Evolutionary conservation across 495 filamentous ascomycete genomes (phyloP).

Genomic region (Monascus purpureus): DNA sequence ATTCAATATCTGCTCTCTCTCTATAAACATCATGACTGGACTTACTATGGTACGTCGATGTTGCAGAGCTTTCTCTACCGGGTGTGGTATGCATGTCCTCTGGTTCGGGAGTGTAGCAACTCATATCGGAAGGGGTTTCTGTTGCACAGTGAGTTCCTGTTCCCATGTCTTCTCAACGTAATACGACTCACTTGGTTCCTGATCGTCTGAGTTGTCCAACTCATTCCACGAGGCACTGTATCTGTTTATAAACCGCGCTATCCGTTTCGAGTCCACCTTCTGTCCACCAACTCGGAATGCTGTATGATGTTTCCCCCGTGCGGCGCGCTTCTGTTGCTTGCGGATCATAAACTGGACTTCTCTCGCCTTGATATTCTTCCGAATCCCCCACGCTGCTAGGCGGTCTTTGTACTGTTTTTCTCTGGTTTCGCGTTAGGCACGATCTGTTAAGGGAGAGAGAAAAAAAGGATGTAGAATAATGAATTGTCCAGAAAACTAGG

Average conservation of each 20-base stretch:
- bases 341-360: slow-evolving; percentile 30
- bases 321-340: slow-evolving; percentile 29
- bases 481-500: too few species aligned
- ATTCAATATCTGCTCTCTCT: too few species aligned
- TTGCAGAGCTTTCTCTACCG: too few species aligned
- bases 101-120: slow-evolving; percentile 1
- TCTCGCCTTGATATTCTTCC: slow-evolving; percentile 31
- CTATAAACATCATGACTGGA: too few species aligned
- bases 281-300: slow-evolving; percentile 17
- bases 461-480: neutral
- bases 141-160: too few species aligned
- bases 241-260: neutral
- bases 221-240: neutral
- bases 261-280: slow-evolving; percentile 1
- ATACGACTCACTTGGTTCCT: neutral
- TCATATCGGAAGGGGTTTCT: slow-evolving; percentile 2
- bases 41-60: too few species aligned
- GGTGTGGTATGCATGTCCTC: too few species aligned
- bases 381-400: slow-evolving; percentile 28
- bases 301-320: slow-evolving; percentile 26
- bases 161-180: too few species aligned
- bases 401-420: slow-evolving; percentile 37
- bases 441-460: neutral
- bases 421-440: slow-evolving; percentile 6
- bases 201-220: neutral